Conservation (phyloP, 2,329 filamentous ascomycete genomes). For the Aureobasidium sp. region DNA sequence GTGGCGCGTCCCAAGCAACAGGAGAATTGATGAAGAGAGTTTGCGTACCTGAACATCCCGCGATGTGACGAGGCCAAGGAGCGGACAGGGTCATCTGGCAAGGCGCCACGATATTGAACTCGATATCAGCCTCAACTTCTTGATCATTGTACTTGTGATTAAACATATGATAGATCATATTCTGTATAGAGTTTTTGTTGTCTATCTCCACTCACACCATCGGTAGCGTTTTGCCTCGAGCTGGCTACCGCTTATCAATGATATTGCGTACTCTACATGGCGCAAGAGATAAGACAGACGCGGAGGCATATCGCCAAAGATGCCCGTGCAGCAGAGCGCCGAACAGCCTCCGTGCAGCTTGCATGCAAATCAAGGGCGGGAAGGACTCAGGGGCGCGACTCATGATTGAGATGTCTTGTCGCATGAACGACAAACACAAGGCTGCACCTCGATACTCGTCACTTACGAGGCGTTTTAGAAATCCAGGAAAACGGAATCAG, state of each 20-base stretch:
- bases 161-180: slow-evolving; percentile 2
- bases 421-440: background rate
- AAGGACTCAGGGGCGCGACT: background rate
- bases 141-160: background rate
- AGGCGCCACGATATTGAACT: background rate
- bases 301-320: background rate
- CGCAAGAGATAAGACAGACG: slow-evolving; percentile 2
- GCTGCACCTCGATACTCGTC: background rate
- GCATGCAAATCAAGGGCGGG: background rate
- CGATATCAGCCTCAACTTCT: background rate
- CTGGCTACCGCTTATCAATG: slow-evolving; percentile 2
- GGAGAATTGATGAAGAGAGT: background rate
- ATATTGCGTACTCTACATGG: background rate
- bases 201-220: background rate
- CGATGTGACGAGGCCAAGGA: background rate
- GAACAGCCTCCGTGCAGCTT: slow-evolving; percentile 3
- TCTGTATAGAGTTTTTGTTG: background rate
- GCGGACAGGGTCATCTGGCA: slow-evolving; percentile 9
- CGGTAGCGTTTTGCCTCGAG: background rate
- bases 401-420: background rate
- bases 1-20: background rate
- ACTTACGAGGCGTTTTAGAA: no score
- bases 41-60: slow-evolving; percentile 11
- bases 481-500: background rate
- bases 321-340: slow-evolving; percentile 6